Conservation (phyloP, 768 basidiomycete genomes). For the Suillus occidentalis region DNA sequence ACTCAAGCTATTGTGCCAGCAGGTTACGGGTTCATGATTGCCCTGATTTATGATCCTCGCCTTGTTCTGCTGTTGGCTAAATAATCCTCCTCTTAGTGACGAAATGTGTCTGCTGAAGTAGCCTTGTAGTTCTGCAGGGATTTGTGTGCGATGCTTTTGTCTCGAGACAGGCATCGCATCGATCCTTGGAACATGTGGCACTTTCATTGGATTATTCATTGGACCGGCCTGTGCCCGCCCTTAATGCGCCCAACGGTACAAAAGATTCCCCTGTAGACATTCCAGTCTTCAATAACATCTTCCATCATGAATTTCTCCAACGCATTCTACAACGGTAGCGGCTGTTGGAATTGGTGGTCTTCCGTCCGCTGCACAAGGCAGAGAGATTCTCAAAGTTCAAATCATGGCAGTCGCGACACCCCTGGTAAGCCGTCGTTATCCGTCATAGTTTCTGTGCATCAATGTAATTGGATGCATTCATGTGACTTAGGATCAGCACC, state of each 20-base stretch:
- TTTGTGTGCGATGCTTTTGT: neutral
- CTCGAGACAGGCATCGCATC: neutral
- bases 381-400: constrained; percentile 10
- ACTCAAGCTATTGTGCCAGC: neutral
- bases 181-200: neutral
- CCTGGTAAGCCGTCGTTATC: constrained; percentile 15
- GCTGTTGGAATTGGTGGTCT: neutral
- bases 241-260: neutral
- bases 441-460: neutral
- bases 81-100: neutral
- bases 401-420: constrained; percentile 20
- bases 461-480: neutral
- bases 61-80: neutral
- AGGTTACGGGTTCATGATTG: neutral
- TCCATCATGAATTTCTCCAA: neutral
- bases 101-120: neutral
- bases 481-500: constrained; percentile 11
- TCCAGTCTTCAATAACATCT: neutral
- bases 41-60: neutral
- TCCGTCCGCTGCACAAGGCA: neutral
- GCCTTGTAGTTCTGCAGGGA: neutral
- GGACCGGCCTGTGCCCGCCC: neutral
- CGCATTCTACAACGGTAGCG: neutral
- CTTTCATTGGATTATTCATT: neutral
- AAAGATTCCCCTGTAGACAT: neutral